Evolutionary conservation across 2,329 filamentous ascomycete species (phyloP).

Genomic region (Colletotrichum nymphaeae): DNA sequence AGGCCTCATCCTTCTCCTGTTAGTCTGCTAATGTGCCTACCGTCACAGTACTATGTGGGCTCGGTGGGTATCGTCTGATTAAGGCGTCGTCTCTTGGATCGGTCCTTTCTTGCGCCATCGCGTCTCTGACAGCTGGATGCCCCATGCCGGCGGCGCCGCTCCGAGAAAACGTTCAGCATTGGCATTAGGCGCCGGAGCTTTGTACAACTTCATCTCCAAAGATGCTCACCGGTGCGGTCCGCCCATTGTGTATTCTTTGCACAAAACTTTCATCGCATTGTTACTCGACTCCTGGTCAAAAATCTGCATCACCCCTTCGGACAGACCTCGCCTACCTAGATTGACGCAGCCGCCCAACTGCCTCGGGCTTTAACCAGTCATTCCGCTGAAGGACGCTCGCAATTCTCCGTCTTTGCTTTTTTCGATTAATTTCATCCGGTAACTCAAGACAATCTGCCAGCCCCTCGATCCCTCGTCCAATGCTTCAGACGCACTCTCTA

Average conservation of each 20-base stretch:
- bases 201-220: slow-evolving; percentile 1
- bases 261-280: neutral
- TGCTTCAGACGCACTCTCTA: slow-evolving; percentile 7
- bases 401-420: slow-evolving; percentile 4
- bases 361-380: neutral
- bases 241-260: slow-evolving; percentile 1
- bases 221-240: neutral
- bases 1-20: slow-evolving; percentile 19
- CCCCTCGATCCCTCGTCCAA: neutral
- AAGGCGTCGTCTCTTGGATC: slow-evolving; percentile 22
- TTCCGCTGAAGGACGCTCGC: neutral
- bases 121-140: slow-evolving; percentile 6
- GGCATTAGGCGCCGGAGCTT: neutral
- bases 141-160: slow-evolving; percentile 6
- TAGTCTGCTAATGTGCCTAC: slow-evolving; percentile 7
- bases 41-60: slow-evolving; percentile 23
- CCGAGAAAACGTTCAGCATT: slow-evolving; percentile 1
- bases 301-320: neutral
- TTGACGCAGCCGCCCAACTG: neutral
- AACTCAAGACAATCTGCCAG: slow-evolving; percentile 11
- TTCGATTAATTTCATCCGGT: slow-evolving; percentile 7
- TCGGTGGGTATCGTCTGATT: slow-evolving; percentile 33
- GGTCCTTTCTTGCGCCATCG: slow-evolving; percentile 30
- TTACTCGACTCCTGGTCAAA: neutral
- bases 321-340: neutral